phyloP scores from a whole-genome alignment of 768 basidiomycete genomes.

The Rhodocollybia butyracea region DNA sequence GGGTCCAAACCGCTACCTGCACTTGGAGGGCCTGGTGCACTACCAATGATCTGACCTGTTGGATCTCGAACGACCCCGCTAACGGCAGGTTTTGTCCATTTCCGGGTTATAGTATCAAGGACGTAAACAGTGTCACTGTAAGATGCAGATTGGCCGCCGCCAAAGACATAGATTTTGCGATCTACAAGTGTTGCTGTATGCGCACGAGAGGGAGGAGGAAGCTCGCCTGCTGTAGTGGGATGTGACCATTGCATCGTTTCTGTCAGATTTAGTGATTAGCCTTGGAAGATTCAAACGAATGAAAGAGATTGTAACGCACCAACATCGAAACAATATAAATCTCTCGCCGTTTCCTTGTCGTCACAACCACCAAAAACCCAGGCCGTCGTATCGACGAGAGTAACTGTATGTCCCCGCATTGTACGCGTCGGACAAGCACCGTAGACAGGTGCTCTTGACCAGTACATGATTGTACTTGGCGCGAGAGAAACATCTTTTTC shows the following conservation, averaged over 20 bases:
- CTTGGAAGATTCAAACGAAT: conserved; percentile 11
- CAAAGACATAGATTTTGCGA: conserved; percentile 76
- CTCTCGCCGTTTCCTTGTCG: conserved; percentile 67
- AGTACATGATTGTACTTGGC: conserved; percentile 78
- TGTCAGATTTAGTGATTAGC: conserved; percentile 21
- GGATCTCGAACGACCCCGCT: conserved; percentile 3
- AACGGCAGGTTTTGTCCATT: conserved; percentile 52
- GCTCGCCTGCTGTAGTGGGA: conserved; percentile 71
- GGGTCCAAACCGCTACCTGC: conserved; percentile 16
- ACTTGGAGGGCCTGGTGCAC: conserved; percentile 26
- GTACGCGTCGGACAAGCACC: conserved; percentile 62
- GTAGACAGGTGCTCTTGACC: conserved; percentile 81
- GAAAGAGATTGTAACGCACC: conserved; percentile 38
- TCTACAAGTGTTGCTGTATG: conserved; percentile 86
- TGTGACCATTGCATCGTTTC: conserved; percentile 91
- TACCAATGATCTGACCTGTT: background rate
- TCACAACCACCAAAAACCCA: conserved; percentile 94
- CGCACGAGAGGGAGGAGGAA: conserved; percentile 80
- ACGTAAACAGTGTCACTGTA: conserved; percentile 86
- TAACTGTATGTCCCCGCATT: conserved; percentile 82
- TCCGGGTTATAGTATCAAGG: conserved; percentile 72
- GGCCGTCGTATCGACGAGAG: conserved; percentile 74
- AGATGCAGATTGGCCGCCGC: conserved; percentile 77
- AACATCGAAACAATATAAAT: conserved; percentile 83
- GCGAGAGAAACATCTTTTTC: conserved; percentile 55